A percentile compares a stretch with the other conserved stretches of the same genome.
These are phyloP conservation scores for Cornus florida DNA, from an alignment of 148 eudicot genomes.

Conservation along the genomic window DNA sequence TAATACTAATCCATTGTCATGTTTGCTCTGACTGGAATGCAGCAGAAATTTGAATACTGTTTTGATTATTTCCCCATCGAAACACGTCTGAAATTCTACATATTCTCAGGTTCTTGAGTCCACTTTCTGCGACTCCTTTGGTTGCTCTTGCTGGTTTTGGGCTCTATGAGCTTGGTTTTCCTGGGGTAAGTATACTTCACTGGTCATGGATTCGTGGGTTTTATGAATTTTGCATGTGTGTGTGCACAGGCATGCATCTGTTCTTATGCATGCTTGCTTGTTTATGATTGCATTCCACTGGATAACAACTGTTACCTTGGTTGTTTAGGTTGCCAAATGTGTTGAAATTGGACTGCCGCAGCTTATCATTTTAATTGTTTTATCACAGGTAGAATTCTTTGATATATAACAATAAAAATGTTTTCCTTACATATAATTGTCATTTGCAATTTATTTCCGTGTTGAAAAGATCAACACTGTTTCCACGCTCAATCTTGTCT, in stretches of 20 bases:
- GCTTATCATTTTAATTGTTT: constrained; percentile 68
- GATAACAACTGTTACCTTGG: constrained; percentile 20
- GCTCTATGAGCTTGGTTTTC: constrained; percentile 94
- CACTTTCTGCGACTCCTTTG: constrained; percentile 90
- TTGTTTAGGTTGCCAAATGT: constrained; percentile 85
- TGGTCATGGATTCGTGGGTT: not conserved
- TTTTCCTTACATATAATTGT: not conserved
- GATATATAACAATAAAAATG: not conserved
- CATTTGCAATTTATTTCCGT: not conserved
- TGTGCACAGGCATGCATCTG: not conserved
- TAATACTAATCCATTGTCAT: not conserved
- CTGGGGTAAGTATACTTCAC: constrained; percentile 65
- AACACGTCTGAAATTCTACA: not conserved
- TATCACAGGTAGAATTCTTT: constrained; percentile 69
- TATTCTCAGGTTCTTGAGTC: constrained; percentile 70
- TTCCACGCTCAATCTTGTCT: not conserved
- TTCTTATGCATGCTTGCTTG: not conserved
- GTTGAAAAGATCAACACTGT: not conserved
- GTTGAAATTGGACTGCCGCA: constrained; percentile 96
- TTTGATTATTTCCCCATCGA: not conserved
- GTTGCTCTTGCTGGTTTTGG: constrained; percentile 94
- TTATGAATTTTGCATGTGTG: not conserved
- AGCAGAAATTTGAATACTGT: not conserved
- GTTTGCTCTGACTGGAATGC: not conserved
- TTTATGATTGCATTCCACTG: constrained; percentile 6